Conservation (phyloP, 2,329 filamentous ascomycete genomes). For the Colletotrichum sp. region DNA sequence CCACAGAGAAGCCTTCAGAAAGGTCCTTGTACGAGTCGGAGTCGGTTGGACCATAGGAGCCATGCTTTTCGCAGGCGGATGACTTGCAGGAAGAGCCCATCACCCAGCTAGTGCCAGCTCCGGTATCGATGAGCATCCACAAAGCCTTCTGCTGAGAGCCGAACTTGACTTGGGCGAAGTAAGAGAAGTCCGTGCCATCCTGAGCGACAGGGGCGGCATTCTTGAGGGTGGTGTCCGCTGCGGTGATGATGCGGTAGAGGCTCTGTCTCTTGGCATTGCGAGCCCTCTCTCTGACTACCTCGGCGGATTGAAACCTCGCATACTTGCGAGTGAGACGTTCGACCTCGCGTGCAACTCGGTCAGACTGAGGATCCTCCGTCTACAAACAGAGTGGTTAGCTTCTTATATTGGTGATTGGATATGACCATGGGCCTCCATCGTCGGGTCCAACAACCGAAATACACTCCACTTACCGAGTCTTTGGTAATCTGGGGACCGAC, state of each 20-base stretch:
- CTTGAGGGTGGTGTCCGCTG: slow-evolving; percentile 46
- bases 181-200: slow-evolving; percentile 70
- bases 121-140: slow-evolving; percentile 70
- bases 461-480: neutral
- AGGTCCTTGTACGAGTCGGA: slow-evolving; percentile 67
- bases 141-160: slow-evolving; percentile 60
- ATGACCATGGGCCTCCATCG: neutral
- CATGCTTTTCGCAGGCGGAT: slow-evolving; percentile 71
- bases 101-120: slow-evolving; percentile 80
- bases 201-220: slow-evolving; percentile 63
- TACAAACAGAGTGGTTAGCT: slow-evolving; percentile 21
- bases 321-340: slow-evolving; percentile 46
- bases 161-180: slow-evolving; percentile 63
- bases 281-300: slow-evolving; percentile 22
- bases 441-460: neutral
- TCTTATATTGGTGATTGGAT: neutral
- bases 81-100: slow-evolving; percentile 74
- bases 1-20: slow-evolving; percentile 63
- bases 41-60: slow-evolving; percentile 68
- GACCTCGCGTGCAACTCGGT: slow-evolving; percentile 42
- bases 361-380: slow-evolving; percentile 34
- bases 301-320: slow-evolving; percentile 26
- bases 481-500: neutral
- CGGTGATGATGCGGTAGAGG: slow-evolving; percentile 51
- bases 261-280: slow-evolving; percentile 43